Conservation (phyloP, 768 basidiomycete genomes). For the Hygrophorus pudorinus region DNA sequence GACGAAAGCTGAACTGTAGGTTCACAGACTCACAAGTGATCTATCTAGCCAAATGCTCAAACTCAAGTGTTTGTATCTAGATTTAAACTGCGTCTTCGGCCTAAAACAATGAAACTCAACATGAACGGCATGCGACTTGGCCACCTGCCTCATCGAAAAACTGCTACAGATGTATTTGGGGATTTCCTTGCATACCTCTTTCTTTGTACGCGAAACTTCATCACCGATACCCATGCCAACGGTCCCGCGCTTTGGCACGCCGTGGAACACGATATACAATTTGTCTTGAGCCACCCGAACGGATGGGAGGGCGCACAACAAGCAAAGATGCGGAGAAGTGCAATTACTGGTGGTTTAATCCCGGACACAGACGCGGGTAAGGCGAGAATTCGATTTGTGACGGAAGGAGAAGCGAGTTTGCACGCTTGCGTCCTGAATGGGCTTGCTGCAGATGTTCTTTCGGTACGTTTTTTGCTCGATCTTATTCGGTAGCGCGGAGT, state of each 20-base stretch:
- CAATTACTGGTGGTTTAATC: slow-evolving; percentile 61
- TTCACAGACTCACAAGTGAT: slow-evolving; percentile 7
- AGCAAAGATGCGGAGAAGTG: slow-evolving; percentile 67
- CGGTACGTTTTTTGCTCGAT: slow-evolving; percentile 30
- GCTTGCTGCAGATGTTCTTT: slow-evolving; percentile 67
- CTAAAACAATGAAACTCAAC: slow-evolving; percentile 66
- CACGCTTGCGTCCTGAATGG: slow-evolving; percentile 75
- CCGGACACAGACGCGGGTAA: slow-evolving; percentile 67
- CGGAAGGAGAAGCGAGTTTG: slow-evolving; percentile 76
- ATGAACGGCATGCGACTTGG: slow-evolving; percentile 81
- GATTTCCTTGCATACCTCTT: slow-evolving; percentile 52
- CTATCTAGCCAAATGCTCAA: slow-evolving; percentile 1
- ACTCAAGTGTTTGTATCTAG: slow-evolving; percentile 22
- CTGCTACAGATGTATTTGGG: slow-evolving; percentile 66
- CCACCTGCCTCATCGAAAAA: slow-evolving; percentile 54
- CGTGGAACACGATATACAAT: slow-evolving; percentile 59
- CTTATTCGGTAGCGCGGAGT: background rate
- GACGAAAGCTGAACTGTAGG: slow-evolving; percentile 69
- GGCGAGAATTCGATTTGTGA: slow-evolving; percentile 69
- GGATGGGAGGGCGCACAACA: slow-evolving; percentile 78
- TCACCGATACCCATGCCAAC: slow-evolving; percentile 77
- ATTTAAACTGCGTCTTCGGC: slow-evolving; percentile 73
- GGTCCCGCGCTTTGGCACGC: slow-evolving; percentile 60
- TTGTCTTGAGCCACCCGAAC: slow-evolving; percentile 65
- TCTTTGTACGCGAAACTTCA: slow-evolving; percentile 63